phyloP scores from a whole-genome alignment of 75 land plant genomes.

The Isoetes taiwanensis region DNA sequence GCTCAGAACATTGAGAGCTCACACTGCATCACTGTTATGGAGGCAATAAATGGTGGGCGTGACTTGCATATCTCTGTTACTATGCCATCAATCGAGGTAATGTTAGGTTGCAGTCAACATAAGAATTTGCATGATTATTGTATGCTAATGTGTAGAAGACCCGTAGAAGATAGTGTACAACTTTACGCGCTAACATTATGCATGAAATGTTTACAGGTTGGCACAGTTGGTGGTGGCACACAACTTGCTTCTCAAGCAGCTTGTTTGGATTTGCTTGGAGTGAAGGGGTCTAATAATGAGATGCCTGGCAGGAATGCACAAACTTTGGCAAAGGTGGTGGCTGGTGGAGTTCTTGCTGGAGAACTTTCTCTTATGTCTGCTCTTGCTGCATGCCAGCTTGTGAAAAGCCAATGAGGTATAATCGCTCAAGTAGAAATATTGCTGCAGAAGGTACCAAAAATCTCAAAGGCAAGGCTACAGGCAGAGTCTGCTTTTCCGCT shows the following conservation, averaged over 20 bases:
- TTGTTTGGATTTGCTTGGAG: background rate
- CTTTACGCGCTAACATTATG: too few relatives aligned
- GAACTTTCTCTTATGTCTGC: constrained; percentile 2
- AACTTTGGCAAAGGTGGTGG: background rate
- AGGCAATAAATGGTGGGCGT: background rate
- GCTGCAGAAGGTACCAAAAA: too few relatives aligned
- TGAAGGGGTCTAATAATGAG: background rate
- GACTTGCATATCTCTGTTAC: background rate
- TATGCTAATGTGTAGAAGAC: too few relatives aligned
- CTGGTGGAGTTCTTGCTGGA: background rate
- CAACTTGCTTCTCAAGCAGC: background rate
- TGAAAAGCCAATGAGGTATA: constrained; percentile 3
- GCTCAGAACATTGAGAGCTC: constrained; percentile 7
- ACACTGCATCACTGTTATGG: constrained; percentile 1
- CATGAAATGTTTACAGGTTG: constrained; percentile 6
- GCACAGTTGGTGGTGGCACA: constrained; percentile 3
- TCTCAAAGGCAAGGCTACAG: too few relatives aligned
- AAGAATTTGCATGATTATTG: too few relatives aligned
- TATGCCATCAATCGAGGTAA: constrained; percentile 3
- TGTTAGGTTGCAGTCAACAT: too few relatives aligned
- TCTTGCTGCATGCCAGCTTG: background rate
- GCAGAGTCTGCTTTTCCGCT: too few relatives aligned
- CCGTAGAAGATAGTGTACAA: too few relatives aligned
- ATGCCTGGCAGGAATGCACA: background rate
- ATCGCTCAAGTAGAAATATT: background rate